Evolutionary conservation across 2,329 filamentous ascomycete genomes (phyloP).

Genomic region (Zelopaecilomyces penicillatus): DNA sequence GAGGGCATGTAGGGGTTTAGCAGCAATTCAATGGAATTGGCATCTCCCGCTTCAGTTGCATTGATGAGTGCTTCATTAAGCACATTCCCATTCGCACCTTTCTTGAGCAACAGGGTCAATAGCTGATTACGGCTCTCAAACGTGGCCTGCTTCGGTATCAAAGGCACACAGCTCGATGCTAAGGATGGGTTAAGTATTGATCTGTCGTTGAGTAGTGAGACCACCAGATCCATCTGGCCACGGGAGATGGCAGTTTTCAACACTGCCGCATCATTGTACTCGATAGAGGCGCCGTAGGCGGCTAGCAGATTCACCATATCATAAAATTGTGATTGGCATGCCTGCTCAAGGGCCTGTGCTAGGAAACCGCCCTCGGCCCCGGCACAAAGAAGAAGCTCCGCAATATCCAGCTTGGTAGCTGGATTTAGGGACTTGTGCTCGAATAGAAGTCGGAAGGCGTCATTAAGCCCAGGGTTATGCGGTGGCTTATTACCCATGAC

Average conservation of each 20-base stretch:
- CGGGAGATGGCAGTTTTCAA: conserved; percentile 39
- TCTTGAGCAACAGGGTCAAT: conserved; percentile 38
- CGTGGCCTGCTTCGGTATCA: conserved; percentile 38
- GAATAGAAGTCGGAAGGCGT: conserved; percentile 42
- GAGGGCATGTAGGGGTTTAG: conserved; percentile 38
- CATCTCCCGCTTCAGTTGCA: conserved; percentile 39
- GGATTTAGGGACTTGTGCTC: conserved; percentile 37
- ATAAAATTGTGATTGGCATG: conserved; percentile 41
- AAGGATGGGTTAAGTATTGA: conserved; percentile 33
- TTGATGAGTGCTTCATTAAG: conserved; percentile 44
- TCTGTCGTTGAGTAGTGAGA: conserved; percentile 37
- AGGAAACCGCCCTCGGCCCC: conserved; percentile 46
- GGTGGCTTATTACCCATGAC: conserved; percentile 46
- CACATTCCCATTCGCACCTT: conserved; percentile 39
- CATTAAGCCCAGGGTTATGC: conserved; percentile 36
- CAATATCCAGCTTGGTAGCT: conserved; percentile 41
- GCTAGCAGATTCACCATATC: conserved; percentile 48
- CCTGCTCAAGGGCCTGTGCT: conserved; percentile 38
- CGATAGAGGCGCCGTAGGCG: conserved; percentile 44
- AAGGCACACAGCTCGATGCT: conserved; percentile 42
- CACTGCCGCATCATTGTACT: conserved; percentile 42
- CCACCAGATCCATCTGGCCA: conserved; percentile 38
- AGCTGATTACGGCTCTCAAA: conserved; percentile 37
- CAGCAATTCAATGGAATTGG: conserved; percentile 39
- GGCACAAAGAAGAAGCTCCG: conserved; percentile 49